These are phyloP conservation scores for Effrenium voratum DNA, from an alignment of 73 alveolate species.

Conservation along the genomic window DNA sequence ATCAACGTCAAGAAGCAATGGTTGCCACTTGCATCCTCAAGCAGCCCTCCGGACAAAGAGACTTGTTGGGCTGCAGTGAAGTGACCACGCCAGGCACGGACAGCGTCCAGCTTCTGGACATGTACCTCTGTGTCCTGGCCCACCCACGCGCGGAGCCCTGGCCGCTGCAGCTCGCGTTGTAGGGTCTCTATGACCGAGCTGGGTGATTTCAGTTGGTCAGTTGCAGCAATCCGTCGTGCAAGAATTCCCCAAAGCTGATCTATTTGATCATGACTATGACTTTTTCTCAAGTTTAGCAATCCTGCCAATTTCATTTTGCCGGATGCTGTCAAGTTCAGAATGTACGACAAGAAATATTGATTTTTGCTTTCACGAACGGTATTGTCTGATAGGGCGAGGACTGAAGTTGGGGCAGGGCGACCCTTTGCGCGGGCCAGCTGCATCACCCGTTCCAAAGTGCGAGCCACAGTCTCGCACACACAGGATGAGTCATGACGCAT, in stretches of 20 bases:
- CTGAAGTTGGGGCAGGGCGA: background rate
- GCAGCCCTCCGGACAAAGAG: background rate
- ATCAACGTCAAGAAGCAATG: slow-evolving; percentile 5
- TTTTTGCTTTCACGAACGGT: slow-evolving; percentile 22
- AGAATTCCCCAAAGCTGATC: slow-evolving; percentile 36
- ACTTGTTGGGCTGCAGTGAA: background rate
- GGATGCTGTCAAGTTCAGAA: background rate
- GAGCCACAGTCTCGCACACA: background rate
- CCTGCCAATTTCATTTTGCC: background rate
- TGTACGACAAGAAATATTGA: background rate
- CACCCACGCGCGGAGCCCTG: slow-evolving; percentile 6
- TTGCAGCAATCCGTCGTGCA: background rate
- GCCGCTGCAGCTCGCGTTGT: slow-evolving; percentile 16
- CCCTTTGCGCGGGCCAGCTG: background rate
- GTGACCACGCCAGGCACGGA: background rate
- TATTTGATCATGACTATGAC: background rate
- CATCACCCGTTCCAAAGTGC: background rate
- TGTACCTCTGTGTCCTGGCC: background rate
- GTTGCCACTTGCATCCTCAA: background rate
- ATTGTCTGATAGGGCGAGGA: background rate
- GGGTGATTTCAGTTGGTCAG: background rate
- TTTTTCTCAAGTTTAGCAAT: background rate
- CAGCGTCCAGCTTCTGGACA: background rate
- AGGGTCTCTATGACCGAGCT: background rate
- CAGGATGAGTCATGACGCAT: background rate